These are phyloP conservation scores for Scheffersomyces insectosa DNA, from an alignment of 1,139 yeast species.

Conservation along the genomic window DNA sequence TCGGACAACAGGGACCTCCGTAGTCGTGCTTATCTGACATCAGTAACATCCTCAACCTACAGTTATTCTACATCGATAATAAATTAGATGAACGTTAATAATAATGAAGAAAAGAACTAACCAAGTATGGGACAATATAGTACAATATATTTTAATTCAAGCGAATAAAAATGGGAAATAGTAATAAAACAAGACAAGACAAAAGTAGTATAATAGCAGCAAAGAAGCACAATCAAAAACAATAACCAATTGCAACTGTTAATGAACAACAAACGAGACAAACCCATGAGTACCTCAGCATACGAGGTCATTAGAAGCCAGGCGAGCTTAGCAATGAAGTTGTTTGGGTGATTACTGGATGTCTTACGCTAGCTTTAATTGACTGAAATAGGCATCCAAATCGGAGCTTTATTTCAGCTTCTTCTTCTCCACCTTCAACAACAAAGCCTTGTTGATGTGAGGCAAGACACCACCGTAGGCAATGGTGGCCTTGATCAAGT, in stretches of 20 bases:
- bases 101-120: constrained; percentile 1
- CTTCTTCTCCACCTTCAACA: constrained; percentile 90
- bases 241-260: not conserved
- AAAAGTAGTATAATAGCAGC: constrained; percentile 8
- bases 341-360: not conserved
- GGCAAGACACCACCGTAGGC: constrained; percentile 99
- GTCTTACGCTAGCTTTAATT: not conserved
- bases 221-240: constrained; percentile 1
- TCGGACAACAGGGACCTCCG: too few relatives aligned
- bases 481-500: constrained; percentile 93
- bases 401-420: constrained; percentile 29
- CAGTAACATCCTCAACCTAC: too few relatives aligned
- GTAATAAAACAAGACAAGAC: not conserved
- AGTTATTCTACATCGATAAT: too few relatives aligned
- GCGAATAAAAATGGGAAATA: not conserved
- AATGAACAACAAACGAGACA: not conserved
- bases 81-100: too few relatives aligned
- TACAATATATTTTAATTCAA: constrained; percentile 1
- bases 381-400: constrained; percentile 1
- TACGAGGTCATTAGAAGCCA: too few relatives aligned
- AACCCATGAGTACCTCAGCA: too few relatives aligned
- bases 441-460: constrained; percentile 89
- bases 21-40: too few relatives aligned
- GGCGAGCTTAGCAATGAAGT: too few relatives aligned
- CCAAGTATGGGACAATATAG: not conserved